Percentiles rank a stretch among this genome's conserved stretches.
These are phyloP conservation scores for Ogataea parapolymorpha DNA, from an alignment of 805 yeast species.

Conservation along the genomic window DNA sequence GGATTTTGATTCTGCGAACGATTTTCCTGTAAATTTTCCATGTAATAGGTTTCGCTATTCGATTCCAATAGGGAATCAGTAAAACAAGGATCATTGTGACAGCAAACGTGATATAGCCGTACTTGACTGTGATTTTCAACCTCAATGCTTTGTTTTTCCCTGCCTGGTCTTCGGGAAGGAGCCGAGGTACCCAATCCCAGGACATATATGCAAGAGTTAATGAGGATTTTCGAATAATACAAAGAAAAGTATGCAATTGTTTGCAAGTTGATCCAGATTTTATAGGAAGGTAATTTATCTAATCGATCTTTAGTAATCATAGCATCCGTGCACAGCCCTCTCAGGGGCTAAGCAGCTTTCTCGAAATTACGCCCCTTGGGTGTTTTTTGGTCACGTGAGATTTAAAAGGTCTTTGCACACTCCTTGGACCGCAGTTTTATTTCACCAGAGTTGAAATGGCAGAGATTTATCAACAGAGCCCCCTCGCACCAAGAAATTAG, in stretches of 20 bases:
- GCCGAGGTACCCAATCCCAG: conserved; percentile 22
- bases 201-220: not conserved
- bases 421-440: conserved; percentile 2
- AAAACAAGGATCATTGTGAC: conserved; percentile 36
- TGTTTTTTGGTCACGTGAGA: conserved; percentile 6
- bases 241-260: not conserved
- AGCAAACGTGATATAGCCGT: conserved; percentile 39
- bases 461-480: conserved; percentile 1
- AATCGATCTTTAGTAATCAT: conserved; percentile 8
- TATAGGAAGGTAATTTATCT: not conserved
- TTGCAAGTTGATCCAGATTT: not conserved
- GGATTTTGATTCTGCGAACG: conserved; percentile 17
- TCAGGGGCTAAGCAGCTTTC: not conserved
- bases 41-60: conserved; percentile 28
- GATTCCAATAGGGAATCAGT: conserved; percentile 38
- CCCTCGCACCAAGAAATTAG: conserved; percentile 9
- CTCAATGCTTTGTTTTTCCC: conserved; percentile 27
- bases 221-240: not conserved
- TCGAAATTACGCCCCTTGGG: too few species aligned
- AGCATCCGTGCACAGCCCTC: conserved; percentile 3
- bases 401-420: not conserved
- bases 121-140: conserved; percentile 26
- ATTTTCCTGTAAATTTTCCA: conserved; percentile 23
- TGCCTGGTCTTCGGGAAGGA: conserved; percentile 18
- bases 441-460: conserved; percentile 3